phyloP scores from a whole-genome alignment of 2,329 filamentous ascomycete genomes.

The Aspergillus japonicus region DNA sequence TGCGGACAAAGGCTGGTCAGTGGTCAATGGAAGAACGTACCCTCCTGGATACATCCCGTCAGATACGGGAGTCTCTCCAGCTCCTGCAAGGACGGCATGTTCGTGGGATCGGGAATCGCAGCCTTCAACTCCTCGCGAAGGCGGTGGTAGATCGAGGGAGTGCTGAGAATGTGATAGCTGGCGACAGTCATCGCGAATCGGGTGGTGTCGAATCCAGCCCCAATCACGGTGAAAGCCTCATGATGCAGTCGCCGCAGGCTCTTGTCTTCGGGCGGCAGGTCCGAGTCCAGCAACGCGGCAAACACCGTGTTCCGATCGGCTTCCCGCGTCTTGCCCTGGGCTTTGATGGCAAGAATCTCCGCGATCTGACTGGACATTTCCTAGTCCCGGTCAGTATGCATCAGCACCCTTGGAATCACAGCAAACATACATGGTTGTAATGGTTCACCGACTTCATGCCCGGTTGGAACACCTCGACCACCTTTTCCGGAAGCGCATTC shows the following conservation, averaged over 20 bases:
- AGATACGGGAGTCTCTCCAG: constrained; percentile 37
- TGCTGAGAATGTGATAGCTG: constrained; percentile 32
- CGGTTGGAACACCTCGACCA: constrained; percentile 10
- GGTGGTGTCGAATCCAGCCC: constrained; percentile 32
- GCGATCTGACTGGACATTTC: constrained; percentile 12
- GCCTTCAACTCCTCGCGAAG: constrained; percentile 29
- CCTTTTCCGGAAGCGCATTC: constrained; percentile 11
- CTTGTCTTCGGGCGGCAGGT: constrained; percentile 38
- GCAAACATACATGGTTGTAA: constrained; percentile 4
- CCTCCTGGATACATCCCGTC: constrained; percentile 14
- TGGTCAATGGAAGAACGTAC: background rate
- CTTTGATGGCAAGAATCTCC: constrained; percentile 4
- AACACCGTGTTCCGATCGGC: constrained; percentile 11
- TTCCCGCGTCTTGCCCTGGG: background rate
- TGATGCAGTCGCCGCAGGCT: constrained; percentile 23
- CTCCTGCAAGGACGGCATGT: constrained; percentile 16
- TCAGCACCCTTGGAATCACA: background rate
- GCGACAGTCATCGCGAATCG: constrained; percentile 26
- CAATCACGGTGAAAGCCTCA: constrained; percentile 28
- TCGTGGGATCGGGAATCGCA: constrained; percentile 23
- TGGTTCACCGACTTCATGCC: constrained; percentile 11
- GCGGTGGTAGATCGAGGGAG: constrained; percentile 23
- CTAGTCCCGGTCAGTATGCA: background rate
- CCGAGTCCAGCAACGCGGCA: constrained; percentile 34
- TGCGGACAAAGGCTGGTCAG: no score